phyloP scores from a whole-genome alignment of 768 basidiomycete genomes.

The Steccherinum ochraceum region DNA sequence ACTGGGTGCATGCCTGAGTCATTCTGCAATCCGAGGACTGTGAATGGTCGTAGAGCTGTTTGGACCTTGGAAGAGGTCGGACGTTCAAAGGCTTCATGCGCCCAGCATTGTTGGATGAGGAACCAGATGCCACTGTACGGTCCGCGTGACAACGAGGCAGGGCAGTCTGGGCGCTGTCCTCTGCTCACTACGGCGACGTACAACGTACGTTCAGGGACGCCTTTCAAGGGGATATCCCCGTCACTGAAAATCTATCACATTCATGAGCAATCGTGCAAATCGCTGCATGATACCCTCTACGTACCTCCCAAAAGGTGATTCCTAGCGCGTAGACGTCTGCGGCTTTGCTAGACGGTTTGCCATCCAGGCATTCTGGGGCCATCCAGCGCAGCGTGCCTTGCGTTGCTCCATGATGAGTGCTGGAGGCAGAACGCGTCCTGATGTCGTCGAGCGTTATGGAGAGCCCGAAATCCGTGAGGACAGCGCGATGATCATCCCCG shows the following conservation, averaged over 20 bases:
- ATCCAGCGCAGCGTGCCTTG: slow-evolving; percentile 6
- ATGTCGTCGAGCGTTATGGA: background rate
- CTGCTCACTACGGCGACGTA: background rate
- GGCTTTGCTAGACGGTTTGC: background rate
- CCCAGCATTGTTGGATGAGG: background rate
- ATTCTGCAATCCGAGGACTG: background rate
- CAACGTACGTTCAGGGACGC: background rate
- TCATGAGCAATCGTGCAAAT: too few species aligned
- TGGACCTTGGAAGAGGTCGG: background rate
- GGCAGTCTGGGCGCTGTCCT: too few species aligned
- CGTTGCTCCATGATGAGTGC: slow-evolving; percentile 30
- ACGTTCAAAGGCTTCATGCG: background rate
- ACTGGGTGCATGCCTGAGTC: too few species aligned
- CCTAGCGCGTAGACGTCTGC: slow-evolving; percentile 5
- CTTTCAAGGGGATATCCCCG: background rate
- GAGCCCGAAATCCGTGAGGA: slow-evolving; percentile 3
- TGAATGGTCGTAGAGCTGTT: background rate
- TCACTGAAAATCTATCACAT: background rate
- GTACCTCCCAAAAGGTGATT: slow-evolving; percentile 7
- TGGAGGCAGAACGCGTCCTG: background rate
- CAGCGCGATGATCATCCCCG: slow-evolving; percentile 1
- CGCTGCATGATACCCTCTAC: too few species aligned
- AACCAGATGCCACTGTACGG: background rate
- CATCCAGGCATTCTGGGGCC: slow-evolving; percentile 5
- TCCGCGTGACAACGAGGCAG: too few species aligned